phyloP scores from a whole-genome alignment of 169 alveolate genomes.

The Cryptosporidium bovis region DNA sequence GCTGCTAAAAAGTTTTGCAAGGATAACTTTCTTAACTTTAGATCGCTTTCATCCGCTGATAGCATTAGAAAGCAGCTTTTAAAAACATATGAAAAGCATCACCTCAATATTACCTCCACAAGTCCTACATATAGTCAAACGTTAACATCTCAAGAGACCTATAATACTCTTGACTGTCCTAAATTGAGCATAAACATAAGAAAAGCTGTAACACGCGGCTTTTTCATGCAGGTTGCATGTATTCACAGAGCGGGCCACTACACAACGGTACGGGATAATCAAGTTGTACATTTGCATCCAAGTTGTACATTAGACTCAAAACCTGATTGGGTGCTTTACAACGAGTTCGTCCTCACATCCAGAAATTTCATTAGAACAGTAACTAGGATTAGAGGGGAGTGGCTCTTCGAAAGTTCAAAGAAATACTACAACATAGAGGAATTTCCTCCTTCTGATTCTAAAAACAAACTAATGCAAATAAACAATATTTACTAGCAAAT shows the following conservation, averaged over 20 bases:
- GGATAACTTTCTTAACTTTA: slow-evolving; percentile 87
- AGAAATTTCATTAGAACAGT: slow-evolving; percentile 96
- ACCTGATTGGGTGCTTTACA: slow-evolving; percentile 96
- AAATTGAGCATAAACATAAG: slow-evolving; percentile 80
- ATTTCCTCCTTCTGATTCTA: slow-evolving; percentile 83
- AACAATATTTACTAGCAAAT: not conserved
- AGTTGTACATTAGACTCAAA: slow-evolving; percentile 92
- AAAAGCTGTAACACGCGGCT: slow-evolving; percentile 90
- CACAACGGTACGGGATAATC: slow-evolving; percentile 94
- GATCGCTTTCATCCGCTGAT: slow-evolving; percentile 92
- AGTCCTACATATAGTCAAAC: slow-evolving; percentile 53
- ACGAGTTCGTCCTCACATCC: slow-evolving; percentile 97
- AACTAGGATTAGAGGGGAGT: slow-evolving; percentile 89
- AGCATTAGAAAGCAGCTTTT: slow-evolving; percentile 90
- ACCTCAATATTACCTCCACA: slow-evolving; percentile 77
- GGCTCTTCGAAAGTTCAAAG: slow-evolving; percentile 91
- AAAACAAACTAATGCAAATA: slow-evolving; percentile 78
- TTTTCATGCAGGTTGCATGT: slow-evolving; percentile 94
- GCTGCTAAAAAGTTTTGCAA: slow-evolving; percentile 89
- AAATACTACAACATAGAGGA: slow-evolving; percentile 89
- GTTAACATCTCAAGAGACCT: slow-evolving; percentile 9
- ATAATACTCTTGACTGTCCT: not conserved
- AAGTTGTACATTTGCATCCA: slow-evolving; percentile 98
- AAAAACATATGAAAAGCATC: slow-evolving; percentile 84
- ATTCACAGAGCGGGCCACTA: slow-evolving; percentile 90